Base-by-base conservation (phyloP, 371 early-diverging fungal genomes). In the Rhizopus sp. region DNA sequence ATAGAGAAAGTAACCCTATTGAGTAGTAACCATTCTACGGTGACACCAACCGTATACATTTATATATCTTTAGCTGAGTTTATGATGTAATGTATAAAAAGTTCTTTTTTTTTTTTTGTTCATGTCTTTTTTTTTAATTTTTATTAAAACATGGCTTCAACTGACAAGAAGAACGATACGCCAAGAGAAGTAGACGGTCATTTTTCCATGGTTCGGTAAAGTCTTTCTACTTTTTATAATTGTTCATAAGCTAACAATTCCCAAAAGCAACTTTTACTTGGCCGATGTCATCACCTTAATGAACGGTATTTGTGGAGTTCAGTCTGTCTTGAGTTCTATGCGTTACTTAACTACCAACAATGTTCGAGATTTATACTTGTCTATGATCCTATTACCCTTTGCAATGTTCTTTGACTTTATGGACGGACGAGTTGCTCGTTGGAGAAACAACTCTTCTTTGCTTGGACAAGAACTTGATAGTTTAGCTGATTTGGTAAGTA, bases 361-460 rank as follows among this genome's bases (percentile, higher is more conserved):
- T 63, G 64, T 75, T 1, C 68, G 60, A 40, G 75, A 85, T 60
- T 71, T 95, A 8, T 85, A 83, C 56, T 59, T 84, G 3, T 85
- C 92, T 23, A 86, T 93, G 75, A 63, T 70, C 62, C 82, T 92
- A 50, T 88, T 93, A 57, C 92, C 93, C 1, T 65, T 85, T 40
- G 94, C 93, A 30, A 79, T 90, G 46, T 62, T 91, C 7, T 92
- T 93, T 60, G 95, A 95, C 70, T 78, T 91, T 50, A 70, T 95
- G 58, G 95, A 94, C 59, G 94, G 94, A 30, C 81, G 91, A 53
- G 90, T 93, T n/a, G 94, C 94, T 9, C 87, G 95, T 42, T 93
- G 92, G 93, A 77, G 88, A 59, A 82, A 87, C 33, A 83, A 88
- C 32, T 77, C 86, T 33, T 90, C 91, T 3, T 64, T 78, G 40